A percentile compares a stretch with the other conserved stretches of the same genome.
phyloP scores from a whole-genome alignment of 148 eudicot species.

The Arbutus unedo region DNA sequence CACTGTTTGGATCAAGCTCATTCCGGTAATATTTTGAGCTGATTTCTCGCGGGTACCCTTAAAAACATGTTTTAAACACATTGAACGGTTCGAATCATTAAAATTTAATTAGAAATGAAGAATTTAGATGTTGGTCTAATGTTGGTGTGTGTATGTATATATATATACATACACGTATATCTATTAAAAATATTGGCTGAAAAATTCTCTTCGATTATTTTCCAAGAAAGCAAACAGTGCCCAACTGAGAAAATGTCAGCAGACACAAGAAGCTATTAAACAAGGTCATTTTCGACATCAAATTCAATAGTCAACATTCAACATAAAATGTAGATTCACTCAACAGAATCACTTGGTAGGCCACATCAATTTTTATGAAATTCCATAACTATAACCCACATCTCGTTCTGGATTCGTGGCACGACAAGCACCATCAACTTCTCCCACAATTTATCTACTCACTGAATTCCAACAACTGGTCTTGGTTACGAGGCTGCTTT shows the following conservation, averaged over 20 bases:
- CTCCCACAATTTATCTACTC: background rate
- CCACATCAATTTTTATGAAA: background rate
- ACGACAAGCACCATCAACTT: no score
- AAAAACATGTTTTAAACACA: no score
- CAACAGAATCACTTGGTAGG: background rate
- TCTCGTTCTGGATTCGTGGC: background rate
- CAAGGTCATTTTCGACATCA: background rate
- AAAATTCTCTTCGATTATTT: conserved; percentile 3
- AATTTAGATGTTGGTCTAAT: no score
- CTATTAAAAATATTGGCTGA: no score
- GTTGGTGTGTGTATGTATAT: no score
- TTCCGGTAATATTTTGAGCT: no score
- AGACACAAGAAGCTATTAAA: background rate
- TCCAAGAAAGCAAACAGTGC: background rate
- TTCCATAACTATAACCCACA: background rate
- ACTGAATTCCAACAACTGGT: background rate
- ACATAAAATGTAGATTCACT: background rate
- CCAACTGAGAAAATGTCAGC: background rate
- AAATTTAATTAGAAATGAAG: no score
- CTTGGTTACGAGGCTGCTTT: no score
- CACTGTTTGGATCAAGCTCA: no score
- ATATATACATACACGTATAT: no score
- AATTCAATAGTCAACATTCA: background rate
- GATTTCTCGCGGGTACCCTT: no score
- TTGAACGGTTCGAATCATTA: no score